Evolutionary conservation across 1,139 yeast species (phyloP).

Genomic region (Pneumocystis sp.): DNA sequence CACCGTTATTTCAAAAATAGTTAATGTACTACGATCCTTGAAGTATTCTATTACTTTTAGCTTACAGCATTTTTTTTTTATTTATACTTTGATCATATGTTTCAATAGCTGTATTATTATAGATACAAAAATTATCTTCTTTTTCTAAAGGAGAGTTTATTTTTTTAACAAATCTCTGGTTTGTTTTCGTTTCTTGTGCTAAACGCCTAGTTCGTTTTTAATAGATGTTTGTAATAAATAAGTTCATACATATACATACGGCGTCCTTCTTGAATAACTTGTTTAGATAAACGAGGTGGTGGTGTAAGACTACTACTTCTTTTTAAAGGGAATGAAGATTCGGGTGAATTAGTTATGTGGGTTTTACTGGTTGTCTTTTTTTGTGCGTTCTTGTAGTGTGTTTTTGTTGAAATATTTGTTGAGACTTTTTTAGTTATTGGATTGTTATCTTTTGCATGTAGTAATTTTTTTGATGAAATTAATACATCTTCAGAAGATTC

Average conservation of each 20-base stretch:
- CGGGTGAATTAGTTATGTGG: not conserved
- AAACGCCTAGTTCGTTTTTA: not conserved
- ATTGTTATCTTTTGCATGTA: not conserved
- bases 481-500: not conserved
- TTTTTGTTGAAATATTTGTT: not conserved
- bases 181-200: not conserved
- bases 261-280: not conserved
- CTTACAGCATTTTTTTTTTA: not conserved
- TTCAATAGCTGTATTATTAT: not conserved
- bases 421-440: not conserved
- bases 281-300: not conserved
- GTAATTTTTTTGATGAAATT: not conserved
- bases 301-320: not conserved
- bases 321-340: not conserved
- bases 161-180: not conserved
- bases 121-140: not conserved
- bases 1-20: not conserved
- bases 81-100: not conserved
- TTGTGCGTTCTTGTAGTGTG: not conserved
- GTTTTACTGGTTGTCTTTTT: not conserved
- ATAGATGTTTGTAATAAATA: not conserved
- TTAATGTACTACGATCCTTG: not conserved
- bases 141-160: not conserved
- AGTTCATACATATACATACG: not conserved
- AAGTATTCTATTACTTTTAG: not conserved